Base-by-base conservation (phyloP, 768 basidiomycete genomes). In the Pluteus cervinus region DNA sequence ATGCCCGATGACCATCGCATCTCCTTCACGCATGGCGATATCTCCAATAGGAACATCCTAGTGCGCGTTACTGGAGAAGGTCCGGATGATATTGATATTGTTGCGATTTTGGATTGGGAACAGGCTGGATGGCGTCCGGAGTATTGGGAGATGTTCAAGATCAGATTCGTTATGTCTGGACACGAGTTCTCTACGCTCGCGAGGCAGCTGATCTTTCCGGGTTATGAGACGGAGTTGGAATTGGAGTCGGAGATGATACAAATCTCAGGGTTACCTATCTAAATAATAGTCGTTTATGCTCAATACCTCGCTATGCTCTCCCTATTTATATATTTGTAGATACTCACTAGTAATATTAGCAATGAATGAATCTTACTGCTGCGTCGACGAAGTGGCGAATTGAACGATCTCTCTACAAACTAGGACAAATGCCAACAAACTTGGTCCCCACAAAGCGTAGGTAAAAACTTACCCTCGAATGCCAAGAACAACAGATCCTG, bases 101-200 rank as follows among this genome's bases (percentile, higher is more conserved):
- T 26, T 4, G 42, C 31, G 5, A 4, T 44, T 24, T 14, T 44
- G 14, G 42, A 40, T 29, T 44, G 42, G 42, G 42, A 40, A 25
- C 37, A 44, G 23, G 39, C 38, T 24, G 42, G 42, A 11, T 40
- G 42, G 42, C 38, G 38, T 16, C 42, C 42, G 29, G 42, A 40
- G 18, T 44, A 39, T 32, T 44, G 39, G 42, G 42, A 44, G 22
- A 22, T 24, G 4, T 18, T 4, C 32, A 40, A 44, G 8, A 35
- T 36, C 9, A 15, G 26, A 16, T 36, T 29, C 33, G 26, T n/a
- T 6, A 34, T 34, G 40, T 32, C 21, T 33, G 17, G n/a, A 16
- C 22, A 24, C 4, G 33, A 41, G 24, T 41, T 22, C 22, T 10
- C 11, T 29, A 4, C 18, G 4, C 23, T 36, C 9, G 34, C 14